phyloP scores from a whole-genome alignment of 805 yeast species.

The Nakazawaea populi region DNA sequence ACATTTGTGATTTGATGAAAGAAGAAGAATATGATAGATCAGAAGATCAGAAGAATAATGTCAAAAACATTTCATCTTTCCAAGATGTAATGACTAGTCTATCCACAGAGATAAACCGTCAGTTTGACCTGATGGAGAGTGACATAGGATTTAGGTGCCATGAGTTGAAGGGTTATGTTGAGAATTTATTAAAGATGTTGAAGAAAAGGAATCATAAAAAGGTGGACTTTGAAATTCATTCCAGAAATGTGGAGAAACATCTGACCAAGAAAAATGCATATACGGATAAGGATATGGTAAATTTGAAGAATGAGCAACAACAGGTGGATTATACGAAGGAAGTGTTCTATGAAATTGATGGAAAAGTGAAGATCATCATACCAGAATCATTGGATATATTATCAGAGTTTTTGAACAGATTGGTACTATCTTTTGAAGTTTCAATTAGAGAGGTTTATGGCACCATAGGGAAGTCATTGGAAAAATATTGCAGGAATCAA shows the following conservation, averaged over 20 bases:
- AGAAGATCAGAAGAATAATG: constrained; percentile 22
- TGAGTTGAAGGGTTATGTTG: constrained; percentile 33
- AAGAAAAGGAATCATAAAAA: constrained; percentile 39
- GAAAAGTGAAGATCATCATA: constrained; percentile 31
- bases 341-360: constrained; percentile 30
- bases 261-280: constrained; percentile 25
- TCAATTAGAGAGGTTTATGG: constrained; percentile 30
- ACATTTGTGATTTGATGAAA: constrained; percentile 21
- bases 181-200: constrained; percentile 31
- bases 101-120: constrained; percentile 17
- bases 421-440: constrained; percentile 32
- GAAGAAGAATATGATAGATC: constrained; percentile 13
- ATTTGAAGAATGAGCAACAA: constrained; percentile 26
- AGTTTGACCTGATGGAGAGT: constrained; percentile 19
- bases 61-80: constrained; percentile 24
- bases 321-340: constrained; percentile 25
- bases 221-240: constrained; percentile 32
- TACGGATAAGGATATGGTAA: constrained; percentile 31
- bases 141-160: constrained; percentile 28
- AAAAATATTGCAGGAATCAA: constrained; percentile 22
- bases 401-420: constrained; percentile 42
- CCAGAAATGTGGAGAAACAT: constrained; percentile 31
- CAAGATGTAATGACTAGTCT: constrained; percentile 19
- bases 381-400: constrained; percentile 41
- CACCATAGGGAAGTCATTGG: constrained; percentile 24